Base-by-base conservation (phyloP, 305 asterid genomes). In the Ajuga reptans region DNA sequence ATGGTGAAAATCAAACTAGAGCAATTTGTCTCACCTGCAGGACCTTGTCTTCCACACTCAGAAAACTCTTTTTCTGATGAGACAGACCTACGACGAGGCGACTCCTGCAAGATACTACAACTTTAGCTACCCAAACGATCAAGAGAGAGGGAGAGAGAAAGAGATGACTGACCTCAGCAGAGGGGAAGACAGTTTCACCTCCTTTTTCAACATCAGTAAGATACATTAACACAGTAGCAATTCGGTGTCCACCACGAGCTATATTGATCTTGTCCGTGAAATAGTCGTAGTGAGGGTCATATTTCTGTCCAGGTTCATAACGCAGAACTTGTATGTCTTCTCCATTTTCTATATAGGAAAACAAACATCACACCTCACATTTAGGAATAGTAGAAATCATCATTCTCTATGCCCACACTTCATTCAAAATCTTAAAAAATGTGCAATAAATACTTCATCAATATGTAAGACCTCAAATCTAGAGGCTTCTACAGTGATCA, bases 121-220 rank as follows among this genome's bases (percentile, higher is more conserved):
- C 41, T 43, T 11, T 12, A n/a, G 43, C 10, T 17, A 9, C 64
- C 14, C 15, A 66, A 54, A 42, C 49, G 53, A 64, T 9, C 34
- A 21, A 39, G 60, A 57, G 46, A 33, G 27, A 42, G 18, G 27
- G 37, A 16, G 27, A 53, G 10, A 0, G 14, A 34, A 68, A 63
- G 12, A 39, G 31, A 29, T 45, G 70, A 80, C 94, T 75, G 79
- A 93, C 99, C 97, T 89, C 96, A 6, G 99, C 96, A 4, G 85
- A 69, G 9, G 97, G 99, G 78, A 93, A 93, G 56, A 86, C 96
- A 52, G 99, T 91, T 86, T 93, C 99, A 50, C 97, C 99, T 51
- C 99, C 99, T 80, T 89, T 91, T 69, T 72, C 89, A 9, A 93
- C 97, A 77, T 93, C 96, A 24, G 83, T 72, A 14, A 93, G 97